These are phyloP conservation scores for Phaffomyces thermotolerans DNA, from an alignment of 805 yeast species.

Conservation along the genomic window DNA sequence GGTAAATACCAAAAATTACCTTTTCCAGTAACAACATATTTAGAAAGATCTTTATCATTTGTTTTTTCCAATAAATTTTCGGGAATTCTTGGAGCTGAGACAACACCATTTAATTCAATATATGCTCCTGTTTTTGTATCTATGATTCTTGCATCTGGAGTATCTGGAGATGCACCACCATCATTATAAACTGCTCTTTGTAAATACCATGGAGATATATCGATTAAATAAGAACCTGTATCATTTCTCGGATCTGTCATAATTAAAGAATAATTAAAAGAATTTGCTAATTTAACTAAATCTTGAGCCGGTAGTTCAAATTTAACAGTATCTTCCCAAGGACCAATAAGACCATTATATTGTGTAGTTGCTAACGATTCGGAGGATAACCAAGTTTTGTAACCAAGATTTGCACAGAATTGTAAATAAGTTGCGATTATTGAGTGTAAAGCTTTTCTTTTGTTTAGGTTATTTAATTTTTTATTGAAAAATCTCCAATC, in stretches of 20 bases:
- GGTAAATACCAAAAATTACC: slow-evolving; percentile 42
- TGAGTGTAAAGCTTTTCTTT: slow-evolving; percentile 40
- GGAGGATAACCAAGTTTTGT: slow-evolving; percentile 41
- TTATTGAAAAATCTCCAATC: slow-evolving; percentile 63
- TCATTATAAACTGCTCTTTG: slow-evolving; percentile 43
- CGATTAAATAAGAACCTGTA: slow-evolving; percentile 38
- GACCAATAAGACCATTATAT: slow-evolving; percentile 42
- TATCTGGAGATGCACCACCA: slow-evolving; percentile 37
- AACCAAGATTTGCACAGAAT: slow-evolving; percentile 34
- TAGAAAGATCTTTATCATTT: slow-evolving; percentile 10
- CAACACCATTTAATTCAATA: slow-evolving; percentile 48
- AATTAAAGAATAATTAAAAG: slow-evolving; percentile 40
- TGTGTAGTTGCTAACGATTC: slow-evolving; percentile 45
- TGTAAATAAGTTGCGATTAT: slow-evolving; percentile 39
- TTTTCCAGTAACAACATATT: slow-evolving; percentile 29
- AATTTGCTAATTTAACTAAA: slow-evolving; percentile 36
- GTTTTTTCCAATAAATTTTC: slow-evolving; percentile 6
- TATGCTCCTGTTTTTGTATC: slow-evolving; percentile 54
- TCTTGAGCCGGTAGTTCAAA: slow-evolving; percentile 46
- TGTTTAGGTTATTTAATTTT: slow-evolving; percentile 29
- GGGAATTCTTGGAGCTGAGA: slow-evolving; percentile 21
- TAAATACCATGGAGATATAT: slow-evolving; percentile 42
- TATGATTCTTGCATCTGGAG: slow-evolving; percentile 47
- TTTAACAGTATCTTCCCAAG: slow-evolving; percentile 46
- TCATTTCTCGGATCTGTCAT: slow-evolving; percentile 38